Evolutionary conservation across 2,329 filamentous ascomycete genomes (phyloP).

Genomic region (Allantophomopsis lycopodina): DNA sequence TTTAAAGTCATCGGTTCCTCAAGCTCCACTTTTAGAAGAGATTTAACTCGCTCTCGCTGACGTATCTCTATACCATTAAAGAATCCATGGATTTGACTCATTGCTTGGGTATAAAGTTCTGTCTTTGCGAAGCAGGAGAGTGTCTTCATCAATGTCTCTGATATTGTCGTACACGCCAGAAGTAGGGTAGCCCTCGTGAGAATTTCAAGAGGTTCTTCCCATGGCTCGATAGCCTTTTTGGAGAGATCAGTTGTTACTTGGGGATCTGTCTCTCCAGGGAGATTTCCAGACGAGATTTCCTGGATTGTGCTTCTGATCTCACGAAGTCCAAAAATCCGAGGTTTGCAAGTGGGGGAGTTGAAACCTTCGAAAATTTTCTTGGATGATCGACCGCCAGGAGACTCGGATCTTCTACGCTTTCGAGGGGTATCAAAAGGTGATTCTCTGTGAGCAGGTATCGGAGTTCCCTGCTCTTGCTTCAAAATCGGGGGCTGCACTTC

Average conservation of each 20-base stretch:
- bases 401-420: too few species aligned
- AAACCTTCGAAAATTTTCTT: too few species aligned
- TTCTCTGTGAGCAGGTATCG: too few species aligned
- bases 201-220: slow-evolving; percentile 35
- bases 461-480: background rate
- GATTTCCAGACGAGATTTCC: background rate
- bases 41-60: slow-evolving; percentile 21
- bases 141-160: slow-evolving; percentile 24
- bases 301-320: too few species aligned
- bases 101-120: slow-evolving; percentile 33
- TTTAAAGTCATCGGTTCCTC: slow-evolving; percentile 45
- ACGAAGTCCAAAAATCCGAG: too few species aligned
- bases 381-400: too few species aligned
- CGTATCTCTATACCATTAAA: background rate
- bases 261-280: slow-evolving; percentile 39
- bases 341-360: too few species aligned
- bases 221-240: slow-evolving; percentile 39
- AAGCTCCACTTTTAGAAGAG: slow-evolving; percentile 36
- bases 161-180: slow-evolving; percentile 27
- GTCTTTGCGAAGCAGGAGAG: slow-evolving; percentile 32
- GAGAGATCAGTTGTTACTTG: slow-evolving; percentile 47
- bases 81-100: slow-evolving; percentile 20
- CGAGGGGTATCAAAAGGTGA: too few species aligned
- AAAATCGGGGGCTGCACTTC: background rate
- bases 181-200: slow-evolving; percentile 28